phyloP scores from a whole-genome alignment of 257 asterid species.

The Plantago ovata region DNA sequence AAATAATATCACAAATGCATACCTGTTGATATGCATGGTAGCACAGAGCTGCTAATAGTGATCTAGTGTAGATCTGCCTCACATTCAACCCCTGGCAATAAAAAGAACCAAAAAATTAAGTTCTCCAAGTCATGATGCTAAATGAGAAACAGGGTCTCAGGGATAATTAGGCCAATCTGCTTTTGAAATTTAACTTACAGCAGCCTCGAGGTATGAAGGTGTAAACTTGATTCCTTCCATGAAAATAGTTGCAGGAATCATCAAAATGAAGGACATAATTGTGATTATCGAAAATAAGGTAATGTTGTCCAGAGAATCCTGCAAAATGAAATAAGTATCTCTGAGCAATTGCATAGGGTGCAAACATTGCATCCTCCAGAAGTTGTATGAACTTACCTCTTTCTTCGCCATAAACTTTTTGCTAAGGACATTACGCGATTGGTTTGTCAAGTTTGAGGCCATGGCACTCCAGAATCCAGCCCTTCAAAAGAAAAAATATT shows the following conservation, averaged over 20 bases:
- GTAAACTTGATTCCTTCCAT: slow-evolving; percentile 59
- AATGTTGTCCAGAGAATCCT: slow-evolving; percentile 52
- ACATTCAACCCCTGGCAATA: slow-evolving; percentile 58
- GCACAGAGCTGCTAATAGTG: slow-evolving; percentile 69
- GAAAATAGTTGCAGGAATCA: slow-evolving; percentile 36
- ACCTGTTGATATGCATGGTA: slow-evolving; percentile 98
- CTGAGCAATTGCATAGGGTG: slow-evolving; percentile 6
- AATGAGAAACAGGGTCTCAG: background rate
- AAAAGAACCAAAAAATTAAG: slow-evolving; percentile 17
- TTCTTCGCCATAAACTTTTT: slow-evolving; percentile 87
- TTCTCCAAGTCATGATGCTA: background rate
- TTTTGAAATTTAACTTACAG: slow-evolving; percentile 50
- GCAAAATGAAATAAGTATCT: slow-evolving; percentile 24
- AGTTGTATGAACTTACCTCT: slow-evolving; percentile 48
- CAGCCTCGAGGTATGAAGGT: slow-evolving; percentile 64
- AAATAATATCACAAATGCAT: background rate
- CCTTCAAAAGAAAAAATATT: slow-evolving; percentile 42
- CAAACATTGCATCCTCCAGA: background rate
- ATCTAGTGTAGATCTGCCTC: slow-evolving; percentile 52
- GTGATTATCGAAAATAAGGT: slow-evolving; percentile 49
- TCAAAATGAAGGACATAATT: slow-evolving; percentile 50
- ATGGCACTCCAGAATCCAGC: slow-evolving; percentile 97
- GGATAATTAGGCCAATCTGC: slow-evolving; percentile 1
- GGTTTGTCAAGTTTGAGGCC: slow-evolving; percentile 97
- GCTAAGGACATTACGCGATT: slow-evolving; percentile 95